phyloP scores from a whole-genome alignment of 2,329 filamentous ascomycete species.

The Paraconiothyrium sp. region DNA sequence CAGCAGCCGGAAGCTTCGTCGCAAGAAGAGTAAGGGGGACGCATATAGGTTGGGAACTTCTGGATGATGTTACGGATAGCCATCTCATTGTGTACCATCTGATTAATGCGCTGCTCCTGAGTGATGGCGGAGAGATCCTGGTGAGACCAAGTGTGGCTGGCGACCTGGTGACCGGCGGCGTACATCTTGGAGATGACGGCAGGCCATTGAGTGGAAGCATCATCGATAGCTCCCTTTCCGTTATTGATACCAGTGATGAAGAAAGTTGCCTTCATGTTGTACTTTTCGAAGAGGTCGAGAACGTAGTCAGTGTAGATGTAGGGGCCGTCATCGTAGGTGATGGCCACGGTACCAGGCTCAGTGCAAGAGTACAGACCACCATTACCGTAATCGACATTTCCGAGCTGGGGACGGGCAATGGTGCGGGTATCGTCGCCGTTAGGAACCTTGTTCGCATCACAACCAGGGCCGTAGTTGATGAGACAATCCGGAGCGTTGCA shows the following conservation, averaged over 20 bases:
- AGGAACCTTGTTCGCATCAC: slow-evolving; percentile 66
- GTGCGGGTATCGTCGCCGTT: slow-evolving; percentile 63
- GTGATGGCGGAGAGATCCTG: slow-evolving; percentile 57
- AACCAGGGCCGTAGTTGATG: slow-evolving; percentile 66
- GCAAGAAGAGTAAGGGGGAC: slow-evolving; percentile 60
- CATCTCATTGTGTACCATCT: slow-evolving; percentile 64
- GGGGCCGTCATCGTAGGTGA: slow-evolving; percentile 75
- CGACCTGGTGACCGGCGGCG: slow-evolving; percentile 67
- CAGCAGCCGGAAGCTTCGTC: slow-evolving; percentile 49
- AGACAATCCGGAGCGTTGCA: slow-evolving; percentile 70
- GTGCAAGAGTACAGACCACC: slow-evolving; percentile 65
- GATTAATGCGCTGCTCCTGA: slow-evolving; percentile 55
- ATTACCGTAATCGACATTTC: slow-evolving; percentile 65
- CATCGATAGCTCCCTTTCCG: slow-evolving; percentile 65
- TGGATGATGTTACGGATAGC: slow-evolving; percentile 64
- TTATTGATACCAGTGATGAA: slow-evolving; percentile 69
- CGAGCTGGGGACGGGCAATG: slow-evolving; percentile 62
- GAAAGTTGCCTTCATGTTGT: slow-evolving; percentile 73
- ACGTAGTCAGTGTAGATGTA: slow-evolving; percentile 68
- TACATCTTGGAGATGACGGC: slow-evolving; percentile 64
- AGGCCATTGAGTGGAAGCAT: slow-evolving; percentile 56
- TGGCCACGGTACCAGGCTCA: slow-evolving; percentile 65
- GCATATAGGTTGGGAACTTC: slow-evolving; percentile 65
- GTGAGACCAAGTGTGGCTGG: slow-evolving; percentile 67
- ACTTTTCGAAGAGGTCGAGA: slow-evolving; percentile 66